Evolutionary conservation across 2,329 filamentous ascomycete genomes (phyloP).

Genomic region (Neodidymelliopsis sp.): DNA sequence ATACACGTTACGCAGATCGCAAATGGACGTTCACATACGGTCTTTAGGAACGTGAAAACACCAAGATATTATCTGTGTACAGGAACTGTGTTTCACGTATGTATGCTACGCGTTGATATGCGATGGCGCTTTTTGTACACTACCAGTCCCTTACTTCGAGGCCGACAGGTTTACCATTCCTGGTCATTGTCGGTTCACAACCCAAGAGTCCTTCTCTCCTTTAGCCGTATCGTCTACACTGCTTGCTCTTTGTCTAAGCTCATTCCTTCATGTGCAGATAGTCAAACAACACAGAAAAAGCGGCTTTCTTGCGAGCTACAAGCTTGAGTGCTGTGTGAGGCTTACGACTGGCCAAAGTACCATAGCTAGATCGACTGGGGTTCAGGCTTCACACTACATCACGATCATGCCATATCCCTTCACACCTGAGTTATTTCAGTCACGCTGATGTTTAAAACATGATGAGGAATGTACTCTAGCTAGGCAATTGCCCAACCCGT

Average conservation of each 20-base stretch:
- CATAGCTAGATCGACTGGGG: conserved; percentile 15
- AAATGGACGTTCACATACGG: conserved; percentile 1
- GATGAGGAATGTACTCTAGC: conserved; percentile 12
- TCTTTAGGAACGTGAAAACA: too few relatives aligned
- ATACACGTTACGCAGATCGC: not conserved
- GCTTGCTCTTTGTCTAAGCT: too few relatives aligned
- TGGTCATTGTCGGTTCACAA: too few relatives aligned
- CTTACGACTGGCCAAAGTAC: conserved; percentile 8
- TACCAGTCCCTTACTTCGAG: too few relatives aligned
- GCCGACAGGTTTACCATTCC: too few relatives aligned
- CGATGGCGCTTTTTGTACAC: too few relatives aligned
- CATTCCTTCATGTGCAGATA: too few relatives aligned
- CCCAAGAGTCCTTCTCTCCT: too few relatives aligned
- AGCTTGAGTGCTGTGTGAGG: conserved; percentile 10
- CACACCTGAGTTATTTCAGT: conserved; percentile 2
- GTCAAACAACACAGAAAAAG: not conserved
- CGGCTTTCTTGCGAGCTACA: conserved; percentile 12
- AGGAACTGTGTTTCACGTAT: too few relatives aligned
- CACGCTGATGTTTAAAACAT: conserved; percentile 9
- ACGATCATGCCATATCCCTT: conserved; percentile 8
- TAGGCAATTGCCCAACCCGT: conserved; percentile 10
- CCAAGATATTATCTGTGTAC: too few relatives aligned
- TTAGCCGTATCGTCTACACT: too few relatives aligned
- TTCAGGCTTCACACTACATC: conserved; percentile 15
- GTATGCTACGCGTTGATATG: too few relatives aligned